phyloP scores from a whole-genome alignment of 2,329 filamentous ascomycete genomes.

The Penicillium occitanis region DNA sequence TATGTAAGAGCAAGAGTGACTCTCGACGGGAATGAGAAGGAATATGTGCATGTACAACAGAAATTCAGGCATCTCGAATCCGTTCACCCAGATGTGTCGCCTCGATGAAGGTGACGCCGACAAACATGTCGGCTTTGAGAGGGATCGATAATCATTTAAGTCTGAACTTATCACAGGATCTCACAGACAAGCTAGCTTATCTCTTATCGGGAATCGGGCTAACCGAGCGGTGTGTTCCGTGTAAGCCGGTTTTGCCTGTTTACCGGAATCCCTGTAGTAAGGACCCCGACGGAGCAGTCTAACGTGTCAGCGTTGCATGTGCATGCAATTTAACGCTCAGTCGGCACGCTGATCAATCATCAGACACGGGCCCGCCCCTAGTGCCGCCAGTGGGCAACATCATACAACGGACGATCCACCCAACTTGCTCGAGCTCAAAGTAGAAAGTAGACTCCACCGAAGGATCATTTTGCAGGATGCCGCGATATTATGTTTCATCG shows the following conservation, averaged over 20 bases:
- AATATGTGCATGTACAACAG: constrained; percentile 12
- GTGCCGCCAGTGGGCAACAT: neutral
- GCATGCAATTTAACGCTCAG: neutral
- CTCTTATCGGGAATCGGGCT: neutral
- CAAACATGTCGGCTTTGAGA: no score
- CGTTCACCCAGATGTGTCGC: neutral
- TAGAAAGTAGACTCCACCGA: constrained; percentile 13
- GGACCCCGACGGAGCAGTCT: neutral
- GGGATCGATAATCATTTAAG: no score
- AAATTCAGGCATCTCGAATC: neutral
- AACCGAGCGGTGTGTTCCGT: neutral
- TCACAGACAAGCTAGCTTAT: neutral
- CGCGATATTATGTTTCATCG: neutral
- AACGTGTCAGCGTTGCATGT: constrained; percentile 16
- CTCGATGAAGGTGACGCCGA: neutral
- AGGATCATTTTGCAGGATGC: constrained; percentile 7
- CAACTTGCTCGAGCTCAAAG: neutral
- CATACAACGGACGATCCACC: constrained; percentile 3
- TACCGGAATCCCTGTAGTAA: neutral
- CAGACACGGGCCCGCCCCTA: constrained; percentile 2
- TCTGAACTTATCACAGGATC: neutral
- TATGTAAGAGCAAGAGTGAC: neutral
- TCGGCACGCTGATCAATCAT: neutral
- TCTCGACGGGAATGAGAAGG: neutral
- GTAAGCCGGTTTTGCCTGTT: neutral